Conservation (phyloP, 1,284 basidiomycete species). For the Mycena sp. region DNA sequence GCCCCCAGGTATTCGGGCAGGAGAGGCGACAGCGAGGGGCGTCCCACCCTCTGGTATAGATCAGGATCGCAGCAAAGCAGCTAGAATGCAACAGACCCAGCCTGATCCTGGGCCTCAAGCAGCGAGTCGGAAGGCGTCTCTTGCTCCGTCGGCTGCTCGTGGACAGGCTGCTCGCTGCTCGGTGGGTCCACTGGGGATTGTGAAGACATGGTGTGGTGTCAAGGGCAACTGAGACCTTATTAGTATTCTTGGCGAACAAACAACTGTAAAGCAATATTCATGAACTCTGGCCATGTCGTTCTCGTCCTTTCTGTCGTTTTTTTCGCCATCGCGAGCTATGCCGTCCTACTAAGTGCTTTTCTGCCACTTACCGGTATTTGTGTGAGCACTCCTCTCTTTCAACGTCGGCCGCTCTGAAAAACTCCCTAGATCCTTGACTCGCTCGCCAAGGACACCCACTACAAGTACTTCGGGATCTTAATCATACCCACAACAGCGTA, state of each 20-base stretch:
- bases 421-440: conserved; percentile 63
- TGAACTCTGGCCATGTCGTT: conserved; percentile 57
- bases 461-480: conserved; percentile 87
- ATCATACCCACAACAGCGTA: conserved; percentile 85
- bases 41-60: conserved; percentile 21
- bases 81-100: conserved; percentile 17
- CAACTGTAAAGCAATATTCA: conserved; percentile 27
- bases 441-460: conserved; percentile 79
- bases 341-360: conserved; percentile 72
- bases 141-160: background rate
- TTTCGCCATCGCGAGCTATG: conserved; percentile 68
- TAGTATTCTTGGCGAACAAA: background rate
- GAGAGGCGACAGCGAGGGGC: conserved; percentile 41
- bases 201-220: conserved; percentile 16
- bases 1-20: conserved; percentile 63
- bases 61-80: conserved; percentile 11
- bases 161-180: conserved; percentile 3
- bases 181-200: conserved; percentile 9
- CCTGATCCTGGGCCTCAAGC: conserved; percentile 13
- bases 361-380: conserved; percentile 59
- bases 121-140: conserved; percentile 4
- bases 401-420: conserved; percentile 9
- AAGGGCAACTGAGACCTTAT: background rate
- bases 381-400: conserved; percentile 48
- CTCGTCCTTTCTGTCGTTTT: conserved; percentile 59